Evolutionary conservation across 345 rosid species (phyloP).

Genomic region (Populus alba): DNA sequence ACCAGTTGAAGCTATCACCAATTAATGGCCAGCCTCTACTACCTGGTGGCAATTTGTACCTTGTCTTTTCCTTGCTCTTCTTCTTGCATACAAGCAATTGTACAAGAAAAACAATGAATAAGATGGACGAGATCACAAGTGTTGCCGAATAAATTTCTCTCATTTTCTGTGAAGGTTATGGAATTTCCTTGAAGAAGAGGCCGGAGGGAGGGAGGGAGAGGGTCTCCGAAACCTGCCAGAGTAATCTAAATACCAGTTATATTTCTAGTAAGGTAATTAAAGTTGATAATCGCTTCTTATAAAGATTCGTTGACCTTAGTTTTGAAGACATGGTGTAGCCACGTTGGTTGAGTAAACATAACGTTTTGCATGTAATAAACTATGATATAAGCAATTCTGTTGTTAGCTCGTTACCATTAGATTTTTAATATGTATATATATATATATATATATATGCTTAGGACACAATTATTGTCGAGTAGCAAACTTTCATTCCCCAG

Average conservation of each 20-base stretch:
- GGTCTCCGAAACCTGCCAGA: neutral
- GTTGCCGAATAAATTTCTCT: neutral
- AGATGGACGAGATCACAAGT: neutral
- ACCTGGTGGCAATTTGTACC: conserved; percentile 53
- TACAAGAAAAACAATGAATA: neutral
- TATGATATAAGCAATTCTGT: too few relatives aligned
- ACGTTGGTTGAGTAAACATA: neutral
- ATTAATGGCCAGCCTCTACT: conserved; percentile 74
- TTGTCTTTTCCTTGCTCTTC: neutral
- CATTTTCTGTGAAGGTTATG: neutral
- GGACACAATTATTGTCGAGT: too few relatives aligned
- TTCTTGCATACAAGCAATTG: neutral
- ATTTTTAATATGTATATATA: too few relatives aligned
- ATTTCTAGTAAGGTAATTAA: neutral
- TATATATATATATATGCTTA: too few relatives aligned
- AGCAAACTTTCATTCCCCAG: too few relatives aligned
- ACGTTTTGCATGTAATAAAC: too few relatives aligned
- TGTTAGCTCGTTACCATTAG: too few relatives aligned
- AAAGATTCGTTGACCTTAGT: neutral
- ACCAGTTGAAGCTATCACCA: conserved; percentile 73
- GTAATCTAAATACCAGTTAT: neutral
- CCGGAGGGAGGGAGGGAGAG: neutral
- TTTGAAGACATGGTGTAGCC: neutral
- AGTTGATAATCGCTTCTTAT: neutral
- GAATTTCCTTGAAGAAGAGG: neutral